Percentiles rank a stretch among this genome's conserved stretches.
Evolutionary conservation across 805 yeast species (phyloP).

Genomic region (Teunomyces lycoperdinae): DNA sequence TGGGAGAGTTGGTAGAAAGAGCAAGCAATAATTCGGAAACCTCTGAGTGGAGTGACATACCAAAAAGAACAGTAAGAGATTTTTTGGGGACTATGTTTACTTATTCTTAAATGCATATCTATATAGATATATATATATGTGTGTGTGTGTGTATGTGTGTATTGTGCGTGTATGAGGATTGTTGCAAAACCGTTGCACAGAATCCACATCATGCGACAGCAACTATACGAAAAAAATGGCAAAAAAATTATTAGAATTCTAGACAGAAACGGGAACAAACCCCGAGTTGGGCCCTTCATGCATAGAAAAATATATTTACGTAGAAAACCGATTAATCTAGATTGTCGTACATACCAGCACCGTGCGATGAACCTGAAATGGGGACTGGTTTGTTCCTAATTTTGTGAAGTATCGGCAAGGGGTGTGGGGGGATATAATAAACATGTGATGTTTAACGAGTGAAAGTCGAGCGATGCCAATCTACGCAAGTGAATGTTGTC

Average conservation of each 20-base stretch:
- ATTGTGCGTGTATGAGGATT: not conserved
- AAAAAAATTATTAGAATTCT: not conserved
- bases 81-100: too few relatives aligned
- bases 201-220: not conserved
- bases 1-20: not conserved
- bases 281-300: not conserved
- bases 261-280: not conserved
- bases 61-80: not conserved
- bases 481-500: not conserved
- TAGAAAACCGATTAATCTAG: not conserved
- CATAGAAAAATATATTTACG: not conserved
- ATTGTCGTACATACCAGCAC: not conserved
- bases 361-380: not conserved
- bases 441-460: not conserved
- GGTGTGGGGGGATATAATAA: not conserved
- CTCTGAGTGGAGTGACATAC: not conserved
- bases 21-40: not conserved
- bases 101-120: not conserved
- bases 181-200: conserved; percentile 1
- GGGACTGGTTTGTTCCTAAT: not conserved
- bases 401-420: not conserved
- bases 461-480: too few relatives aligned
- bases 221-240: not conserved
- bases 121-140: not conserved
- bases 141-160: not conserved